Conservation (phyloP, 106 monocot genomes). For the Phalaenopsis aphrodite region DNA sequence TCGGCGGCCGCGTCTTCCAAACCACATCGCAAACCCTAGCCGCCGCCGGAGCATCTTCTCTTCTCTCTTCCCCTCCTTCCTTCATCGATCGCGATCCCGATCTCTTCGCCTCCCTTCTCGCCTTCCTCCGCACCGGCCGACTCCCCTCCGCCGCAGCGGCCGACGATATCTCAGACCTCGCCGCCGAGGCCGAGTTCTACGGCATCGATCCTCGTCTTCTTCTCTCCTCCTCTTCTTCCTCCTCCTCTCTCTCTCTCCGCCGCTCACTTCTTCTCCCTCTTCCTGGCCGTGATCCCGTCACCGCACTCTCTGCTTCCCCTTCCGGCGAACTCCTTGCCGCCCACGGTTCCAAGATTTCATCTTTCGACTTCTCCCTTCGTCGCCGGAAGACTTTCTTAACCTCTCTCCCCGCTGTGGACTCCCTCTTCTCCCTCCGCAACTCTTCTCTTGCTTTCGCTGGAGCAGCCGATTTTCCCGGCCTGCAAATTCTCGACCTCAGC, state of each 20-base stretch:
- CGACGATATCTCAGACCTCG: conserved; percentile 25
- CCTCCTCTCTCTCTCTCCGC: conserved; percentile 22
- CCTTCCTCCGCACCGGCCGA: conserved; percentile 26
- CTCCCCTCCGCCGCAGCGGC: conserved; percentile 13
- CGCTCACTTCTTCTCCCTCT: conserved; percentile 28
- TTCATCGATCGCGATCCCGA: conserved; percentile 64
- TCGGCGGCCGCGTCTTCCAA: conserved; percentile 57
- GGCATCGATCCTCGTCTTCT: conserved; percentile 25
- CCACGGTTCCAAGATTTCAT: conserved; percentile 51
- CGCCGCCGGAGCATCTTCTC: conserved; percentile 26
- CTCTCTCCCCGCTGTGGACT: conserved; percentile 47
- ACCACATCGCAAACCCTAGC: conserved; percentile 49
- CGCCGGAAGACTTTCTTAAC: conserved; percentile 44
- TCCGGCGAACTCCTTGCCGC: conserved; percentile 34
- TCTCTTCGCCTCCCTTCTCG: conserved; percentile 43
- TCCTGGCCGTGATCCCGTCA: conserved; percentile 27
- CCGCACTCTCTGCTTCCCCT: conserved; percentile 18
- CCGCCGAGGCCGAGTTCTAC: conserved; percentile 39
- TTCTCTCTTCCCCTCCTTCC: conserved; percentile 26
- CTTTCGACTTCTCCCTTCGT: conserved; percentile 38
- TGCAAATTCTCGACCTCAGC: conserved; percentile 32
- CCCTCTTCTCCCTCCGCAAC: conserved; percentile 27
- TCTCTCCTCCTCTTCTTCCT: conserved; percentile 11
- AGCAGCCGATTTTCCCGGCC: conserved; percentile 44
- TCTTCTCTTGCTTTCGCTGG: conserved; percentile 24